A percentile compares a stretch with the other conserved stretches of the same genome.
These are phyloP conservation scores for Pseudopyricularia javanii DNA, from an alignment of 2,329 filamentous ascomycete species.

Conservation along the genomic window DNA sequence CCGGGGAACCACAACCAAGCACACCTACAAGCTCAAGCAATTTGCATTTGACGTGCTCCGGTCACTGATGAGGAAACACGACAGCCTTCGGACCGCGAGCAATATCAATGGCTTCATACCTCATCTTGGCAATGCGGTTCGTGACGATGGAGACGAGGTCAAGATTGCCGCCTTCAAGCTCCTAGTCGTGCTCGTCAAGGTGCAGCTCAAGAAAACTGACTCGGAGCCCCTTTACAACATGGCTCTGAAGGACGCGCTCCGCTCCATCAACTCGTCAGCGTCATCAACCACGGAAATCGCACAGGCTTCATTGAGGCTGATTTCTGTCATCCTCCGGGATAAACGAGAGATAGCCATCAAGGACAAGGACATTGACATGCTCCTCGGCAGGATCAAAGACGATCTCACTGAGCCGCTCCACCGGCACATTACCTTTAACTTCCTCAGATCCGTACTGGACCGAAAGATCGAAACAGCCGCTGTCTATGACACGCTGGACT, in stretches of 20 bases:
- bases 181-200: constrained; percentile 73
- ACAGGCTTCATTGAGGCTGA: constrained; percentile 78
- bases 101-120: constrained; percentile 82
- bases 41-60: constrained; percentile 84
- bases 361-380: constrained; percentile 68
- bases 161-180: constrained; percentile 79
- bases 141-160: constrained; percentile 81
- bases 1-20: constrained; percentile 60
- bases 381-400: constrained; percentile 70
- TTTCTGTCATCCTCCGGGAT: constrained; percentile 76
- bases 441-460: constrained; percentile 76
- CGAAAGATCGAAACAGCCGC: constrained; percentile 74
- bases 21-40: constrained; percentile 75
- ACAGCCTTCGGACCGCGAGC: constrained; percentile 61
- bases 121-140: constrained; percentile 74
- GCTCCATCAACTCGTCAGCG: constrained; percentile 62
- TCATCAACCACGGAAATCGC: constrained; percentile 74
- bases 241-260: constrained; percentile 75
- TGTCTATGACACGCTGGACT: constrained; percentile 85
- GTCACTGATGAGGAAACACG: constrained; percentile 75
- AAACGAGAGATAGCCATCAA: constrained; percentile 63
- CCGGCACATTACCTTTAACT: constrained; percentile 89
- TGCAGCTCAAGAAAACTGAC: constrained; percentile 63
- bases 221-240: constrained; percentile 55
- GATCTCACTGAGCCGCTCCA: constrained; percentile 88